Percentiles rank a stretch among this genome's conserved stretches.
These are phyloP conservation scores for Sungouiozyma intestinalis DNA, from an alignment of 805 yeast species.

Conservation along the genomic window DNA sequence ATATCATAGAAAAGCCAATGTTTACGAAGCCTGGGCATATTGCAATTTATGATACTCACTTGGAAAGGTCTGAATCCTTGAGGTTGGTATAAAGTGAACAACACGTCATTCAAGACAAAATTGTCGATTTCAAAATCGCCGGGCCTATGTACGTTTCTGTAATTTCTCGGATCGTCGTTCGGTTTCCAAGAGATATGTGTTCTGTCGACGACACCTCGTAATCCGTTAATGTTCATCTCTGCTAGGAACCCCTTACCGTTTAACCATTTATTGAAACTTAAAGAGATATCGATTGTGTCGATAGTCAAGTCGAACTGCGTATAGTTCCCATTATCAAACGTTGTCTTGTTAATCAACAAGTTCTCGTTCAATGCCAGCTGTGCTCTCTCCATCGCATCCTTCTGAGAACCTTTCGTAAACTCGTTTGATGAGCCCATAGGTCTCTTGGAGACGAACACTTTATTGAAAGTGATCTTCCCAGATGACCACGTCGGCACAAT, in stretches of 20 bases:
- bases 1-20: conserved; percentile 92
- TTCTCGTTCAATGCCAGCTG: conserved; percentile 25
- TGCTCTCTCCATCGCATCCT: conserved; percentile 56
- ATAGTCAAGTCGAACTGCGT: conserved; percentile 91
- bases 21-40: conserved; percentile 66
- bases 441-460: conserved; percentile 76
- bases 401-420: conserved; percentile 64
- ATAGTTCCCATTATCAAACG: conserved; percentile 80
- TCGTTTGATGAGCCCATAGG: conserved; percentile 39
- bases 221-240: conserved; percentile 68
- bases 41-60: conserved; percentile 81
- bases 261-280: conserved; percentile 79
- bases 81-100: conserved; percentile 78
- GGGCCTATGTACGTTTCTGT: conserved; percentile 58
- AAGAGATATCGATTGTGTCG: conserved; percentile 69
- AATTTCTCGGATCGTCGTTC: conserved; percentile 73
- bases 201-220: conserved; percentile 89
- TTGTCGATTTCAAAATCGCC: conserved; percentile 91
- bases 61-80: conserved; percentile 70
- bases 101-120: conserved; percentile 72
- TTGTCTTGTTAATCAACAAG: conserved; percentile 27
- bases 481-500: conserved; percentile 90
- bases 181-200: conserved; percentile 77
- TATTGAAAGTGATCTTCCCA: conserved; percentile 72
- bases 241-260: conserved; percentile 82